phyloP scores from a whole-genome alignment of 1,284 basidiomycete species.

The Fomitopsis palustris region DNA sequence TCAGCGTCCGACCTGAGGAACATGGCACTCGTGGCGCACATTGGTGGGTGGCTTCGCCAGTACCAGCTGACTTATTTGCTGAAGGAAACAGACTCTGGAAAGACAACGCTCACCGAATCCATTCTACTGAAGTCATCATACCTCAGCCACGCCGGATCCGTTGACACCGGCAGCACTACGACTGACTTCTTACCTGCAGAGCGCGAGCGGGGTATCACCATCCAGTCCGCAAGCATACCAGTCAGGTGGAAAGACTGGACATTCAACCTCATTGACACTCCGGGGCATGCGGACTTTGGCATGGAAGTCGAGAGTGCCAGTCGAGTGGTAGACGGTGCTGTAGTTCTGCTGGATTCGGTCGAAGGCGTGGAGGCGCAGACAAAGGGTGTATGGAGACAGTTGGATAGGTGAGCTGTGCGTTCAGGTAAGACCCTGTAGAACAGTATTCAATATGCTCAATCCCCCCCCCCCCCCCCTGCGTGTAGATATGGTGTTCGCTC shows the following conservation, averaged over 20 bases:
- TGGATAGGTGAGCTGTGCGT: slow-evolving; percentile 65
- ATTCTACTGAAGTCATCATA: slow-evolving; percentile 77
- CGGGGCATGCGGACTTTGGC: slow-evolving; percentile 90
- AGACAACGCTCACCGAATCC: slow-evolving; percentile 89
- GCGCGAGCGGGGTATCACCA: slow-evolving; percentile 86
- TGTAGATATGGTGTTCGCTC: slow-evolving; percentile 74
- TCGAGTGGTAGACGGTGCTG: slow-evolving; percentile 84
- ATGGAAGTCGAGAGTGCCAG: slow-evolving; percentile 94
- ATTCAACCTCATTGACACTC: slow-evolving; percentile 88
- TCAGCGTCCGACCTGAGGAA: slow-evolving; percentile 52
- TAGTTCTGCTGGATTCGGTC: slow-evolving; percentile 85
- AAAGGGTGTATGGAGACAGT: slow-evolving; percentile 82
- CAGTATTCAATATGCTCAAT: background rate
- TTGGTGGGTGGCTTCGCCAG: slow-evolving; percentile 46
- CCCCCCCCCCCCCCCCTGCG: background rate
- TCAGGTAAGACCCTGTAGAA: slow-evolving; percentile 19
- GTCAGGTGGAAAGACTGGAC: slow-evolving; percentile 84
- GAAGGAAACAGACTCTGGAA: slow-evolving; percentile 70
- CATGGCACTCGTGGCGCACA: slow-evolving; percentile 82
- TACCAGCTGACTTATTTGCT: background rate
- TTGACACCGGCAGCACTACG: slow-evolving; percentile 87
- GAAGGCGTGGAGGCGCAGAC: slow-evolving; percentile 92
- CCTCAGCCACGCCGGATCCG: slow-evolving; percentile 72
- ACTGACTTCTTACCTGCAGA: slow-evolving; percentile 91
- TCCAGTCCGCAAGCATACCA: slow-evolving; percentile 89